A percentile compares a stretch with the other conserved stretches of the same genome.
These are phyloP conservation scores for Dothideomycetes sp. DNA, from an alignment of 2,329 filamentous ascomycete species.

Conservation along the genomic window DNA sequence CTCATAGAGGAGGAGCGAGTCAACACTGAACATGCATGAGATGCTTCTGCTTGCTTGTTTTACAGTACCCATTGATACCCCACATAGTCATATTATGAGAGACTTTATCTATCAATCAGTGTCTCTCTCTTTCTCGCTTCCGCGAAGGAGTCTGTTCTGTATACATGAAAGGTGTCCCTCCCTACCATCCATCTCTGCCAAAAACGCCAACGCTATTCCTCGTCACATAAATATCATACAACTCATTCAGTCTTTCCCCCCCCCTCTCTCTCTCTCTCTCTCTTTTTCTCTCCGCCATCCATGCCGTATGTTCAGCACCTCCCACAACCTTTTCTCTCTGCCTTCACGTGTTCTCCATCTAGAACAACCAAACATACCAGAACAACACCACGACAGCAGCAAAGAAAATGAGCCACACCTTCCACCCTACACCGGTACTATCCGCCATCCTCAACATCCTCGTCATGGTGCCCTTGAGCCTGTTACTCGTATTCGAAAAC, in stretches of 20 bases:
- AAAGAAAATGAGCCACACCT: conserved; percentile 86
- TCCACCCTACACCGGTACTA: conserved; percentile 90
- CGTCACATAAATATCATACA: too few species aligned
- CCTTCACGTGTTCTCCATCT: not conserved
- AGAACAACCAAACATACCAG: conserved; percentile 78
- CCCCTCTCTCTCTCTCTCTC: not conserved
- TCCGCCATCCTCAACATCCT: conserved; percentile 95
- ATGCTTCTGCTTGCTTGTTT: not conserved
- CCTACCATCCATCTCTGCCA: too few species aligned
- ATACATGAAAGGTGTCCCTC: too few species aligned
- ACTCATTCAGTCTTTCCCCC: too few species aligned
- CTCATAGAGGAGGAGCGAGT: conserved; percentile 1
- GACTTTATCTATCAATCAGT: too few species aligned
- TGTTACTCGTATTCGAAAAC: conserved; percentile 75
- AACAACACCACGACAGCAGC: conserved; percentile 73
- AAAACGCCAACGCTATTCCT: too few species aligned
- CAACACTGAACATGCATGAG: conserved; percentile 9
- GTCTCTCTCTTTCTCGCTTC: too few species aligned
- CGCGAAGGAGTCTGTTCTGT: too few species aligned
- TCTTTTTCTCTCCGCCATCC: not conserved
- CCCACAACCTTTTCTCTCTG: not conserved
- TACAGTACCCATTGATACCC: conserved; percentile 7
- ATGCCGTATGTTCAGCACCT: not conserved
- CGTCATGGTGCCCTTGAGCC: conserved; percentile 88
- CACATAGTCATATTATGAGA: conserved; percentile 4